Base-by-base conservation (phyloP, 345 rosid genomes). In the Leavenworthia alabamica region DNA sequence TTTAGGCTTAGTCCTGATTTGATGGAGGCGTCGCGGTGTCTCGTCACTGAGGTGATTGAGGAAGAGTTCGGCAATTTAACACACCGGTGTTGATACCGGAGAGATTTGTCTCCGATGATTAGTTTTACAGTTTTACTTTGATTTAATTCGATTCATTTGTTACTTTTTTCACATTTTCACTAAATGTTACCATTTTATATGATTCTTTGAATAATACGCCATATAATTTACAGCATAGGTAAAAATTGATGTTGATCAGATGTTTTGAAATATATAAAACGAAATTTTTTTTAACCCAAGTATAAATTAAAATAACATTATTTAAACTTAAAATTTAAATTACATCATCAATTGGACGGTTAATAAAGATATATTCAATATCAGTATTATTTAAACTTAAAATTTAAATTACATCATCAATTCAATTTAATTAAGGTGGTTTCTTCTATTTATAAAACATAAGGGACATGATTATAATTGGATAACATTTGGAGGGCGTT, bases 1-100 rank as follows among this genome's bases (percentile, higher is more conserved):
- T 84, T 89, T 45, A 74, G 96, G 74, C 76, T 89, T 50, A 86
- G 96, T 41, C 94, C 94, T 28, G 88, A 84, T 19, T 66, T 86
- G 76, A 89, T 89, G 96, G 87, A 81, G 24, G 91, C 89, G 37
- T 89, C 96, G 1, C 70, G 67, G 66, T 76, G 73, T 53, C 66
- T 81, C 16, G 51, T 89, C 22, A 82, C 80, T 19, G 94, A 84
- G 31, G 94, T 86, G 22, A 79, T 89, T 39, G 47, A 72, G 5
- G 79, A 77, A 20, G 89, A 82, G 19, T 67, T 81, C 46, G 65
- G 45, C 1, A 68, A 60, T 52, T 67, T 0, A 7, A 20, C 36
- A 7, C 52, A 44, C 20, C 51, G 68, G 22, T 17, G 12, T 31
- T 70, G 19, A 70, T 16, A 26, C 37, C 42, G 27, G 54, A 39